Conservation (phyloP, 2,329 filamentous ascomycete genomes). For the Fusarium coffeatum region DNA sequence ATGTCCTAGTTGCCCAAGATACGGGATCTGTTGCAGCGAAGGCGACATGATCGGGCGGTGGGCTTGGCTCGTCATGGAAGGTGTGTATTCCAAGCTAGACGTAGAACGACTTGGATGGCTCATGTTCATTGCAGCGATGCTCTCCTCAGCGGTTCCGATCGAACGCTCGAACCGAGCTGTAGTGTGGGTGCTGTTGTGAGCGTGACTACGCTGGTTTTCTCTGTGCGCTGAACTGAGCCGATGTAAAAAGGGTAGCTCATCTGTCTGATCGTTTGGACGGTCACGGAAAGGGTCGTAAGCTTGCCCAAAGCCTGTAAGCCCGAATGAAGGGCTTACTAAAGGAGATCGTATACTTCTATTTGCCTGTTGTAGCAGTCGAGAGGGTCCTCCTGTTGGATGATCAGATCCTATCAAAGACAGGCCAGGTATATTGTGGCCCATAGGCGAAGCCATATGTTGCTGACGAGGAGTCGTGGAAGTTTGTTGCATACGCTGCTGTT, state of each 20-base stretch:
- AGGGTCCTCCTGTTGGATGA: constrained; percentile 2
- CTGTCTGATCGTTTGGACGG: neutral
- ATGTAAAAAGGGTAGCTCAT: constrained; percentile 10
- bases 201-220: constrained; percentile 12
- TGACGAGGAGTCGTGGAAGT: neutral
- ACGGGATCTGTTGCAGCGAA: neutral
- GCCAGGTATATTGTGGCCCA: neutral
- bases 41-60: neutral
- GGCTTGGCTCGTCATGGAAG: neutral
- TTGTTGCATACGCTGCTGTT: neutral
- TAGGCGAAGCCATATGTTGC: neutral
- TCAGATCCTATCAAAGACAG: constrained; percentile 4
- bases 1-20: neutral
- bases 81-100: neutral
- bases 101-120: neutral
- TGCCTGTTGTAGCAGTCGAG: constrained; percentile 5
- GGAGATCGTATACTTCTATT: neutral
- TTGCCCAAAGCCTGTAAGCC: neutral
- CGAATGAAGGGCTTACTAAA: neutral
- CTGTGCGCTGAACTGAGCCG: neutral
- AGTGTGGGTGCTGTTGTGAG: neutral
- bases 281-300: neutral
- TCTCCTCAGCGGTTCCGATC: constrained; percentile 27
- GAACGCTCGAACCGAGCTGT: constrained; percentile 24
- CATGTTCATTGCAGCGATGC: constrained; percentile 18